A percentile compares a stretch with the other conserved stretches of the same genome.
phyloP scores from a whole-genome alignment of 352 stramenopile species.

The Pythium dissotocum region DNA sequence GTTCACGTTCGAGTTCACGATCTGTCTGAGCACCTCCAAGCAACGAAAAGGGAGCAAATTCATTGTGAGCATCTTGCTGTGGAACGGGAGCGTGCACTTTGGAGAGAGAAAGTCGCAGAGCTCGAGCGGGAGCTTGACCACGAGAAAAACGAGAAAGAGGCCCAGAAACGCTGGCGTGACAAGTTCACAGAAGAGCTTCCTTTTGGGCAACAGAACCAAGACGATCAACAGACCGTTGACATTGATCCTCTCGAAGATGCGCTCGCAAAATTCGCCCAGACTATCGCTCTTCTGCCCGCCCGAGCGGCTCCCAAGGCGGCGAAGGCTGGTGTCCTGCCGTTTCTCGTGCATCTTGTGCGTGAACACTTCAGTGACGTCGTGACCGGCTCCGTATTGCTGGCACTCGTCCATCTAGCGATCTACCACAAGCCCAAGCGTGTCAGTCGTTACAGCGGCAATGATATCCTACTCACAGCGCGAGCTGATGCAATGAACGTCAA shows the following conservation, averaged over 20 bases:
- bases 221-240: not conserved
- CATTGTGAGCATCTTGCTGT: slow-evolving; percentile 48
- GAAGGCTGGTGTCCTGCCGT: slow-evolving; percentile 59
- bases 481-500: slow-evolving; percentile 11
- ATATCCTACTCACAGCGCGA: slow-evolving; percentile 3
- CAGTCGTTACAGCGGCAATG: slow-evolving; percentile 19
- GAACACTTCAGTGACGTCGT: slow-evolving; percentile 61
- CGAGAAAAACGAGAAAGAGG: slow-evolving; percentile 71
- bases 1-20: slow-evolving; percentile 60
- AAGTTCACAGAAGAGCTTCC: slow-evolving; percentile 36
- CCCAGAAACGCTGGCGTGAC: slow-evolving; percentile 56
- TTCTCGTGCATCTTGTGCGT: slow-evolving; percentile 55
- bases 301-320: slow-evolving; percentile 42
- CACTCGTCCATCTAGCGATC: slow-evolving; percentile 66
- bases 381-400: slow-evolving; percentile 65
- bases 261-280: slow-evolving; percentile 73
- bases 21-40: slow-evolving; percentile 50
- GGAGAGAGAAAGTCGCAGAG: slow-evolving; percentile 38
- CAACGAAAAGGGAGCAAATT: slow-evolving; percentile 67
- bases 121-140: slow-evolving; percentile 54
- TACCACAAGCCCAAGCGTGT: slow-evolving; percentile 38
- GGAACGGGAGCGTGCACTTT: slow-evolving; percentile 45
- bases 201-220: not conserved
- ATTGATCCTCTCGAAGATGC: slow-evolving; percentile 52
- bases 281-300: slow-evolving; percentile 61